Evolutionary conservation across 768 basidiomycete genomes (phyloP), one percentile per base, ranked within the genome.

Genomic region (Mycena vulgaris): DNA sequence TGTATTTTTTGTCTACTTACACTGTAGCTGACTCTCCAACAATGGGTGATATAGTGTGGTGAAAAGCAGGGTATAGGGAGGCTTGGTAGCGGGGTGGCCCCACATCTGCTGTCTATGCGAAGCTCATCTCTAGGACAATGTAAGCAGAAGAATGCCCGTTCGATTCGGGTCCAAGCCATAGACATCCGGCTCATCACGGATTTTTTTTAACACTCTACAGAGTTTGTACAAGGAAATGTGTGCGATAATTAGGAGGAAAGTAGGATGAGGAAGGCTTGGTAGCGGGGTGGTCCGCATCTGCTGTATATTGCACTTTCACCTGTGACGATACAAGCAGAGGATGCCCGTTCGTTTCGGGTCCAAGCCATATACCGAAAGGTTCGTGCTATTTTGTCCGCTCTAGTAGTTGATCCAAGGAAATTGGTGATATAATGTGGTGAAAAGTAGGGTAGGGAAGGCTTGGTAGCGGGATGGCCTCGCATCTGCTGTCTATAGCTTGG

Each of bases 341-440:
- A 8, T 49, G 6, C 58, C 45, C 58, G 58, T 60, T 60, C 42
- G 58, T 47, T 48, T 60, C 58, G 58, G 42, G 58, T 6, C 23
- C 47, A 49, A 27, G 45, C 47, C 59, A 61, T 61, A 27, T 2
- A 7, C 1, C n/a, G n/a, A n/a, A 14, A 1, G 1, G 3, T 27
- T 28, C 6, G 21, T 31, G n/a, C n/a, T n/a, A n/a, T 45, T 59
- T 19, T 23, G 31, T 28, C 27, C 7, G 2, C 10, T 59, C 1
- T 8, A 31, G 4, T n/a, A 2, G 30, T 19, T n/a, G n/a, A n/a
- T n/a, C n/a, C n/a, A n/a, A n/a, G n/a, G n/a, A 14, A 30, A 59
- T 30, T 17, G 7, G 27, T 23, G 42, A 17, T 45, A 45, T 45
- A 45, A 19, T 21, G 2, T 21, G 27, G 5, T 14, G 9, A 5